Percentiles rank a stretch among this genome's conserved stretches.
Conservation (phyloP, 2,329 filamentous ascomycete genomes). For the Pseudovirgaria hyperparasitica region DNA sequence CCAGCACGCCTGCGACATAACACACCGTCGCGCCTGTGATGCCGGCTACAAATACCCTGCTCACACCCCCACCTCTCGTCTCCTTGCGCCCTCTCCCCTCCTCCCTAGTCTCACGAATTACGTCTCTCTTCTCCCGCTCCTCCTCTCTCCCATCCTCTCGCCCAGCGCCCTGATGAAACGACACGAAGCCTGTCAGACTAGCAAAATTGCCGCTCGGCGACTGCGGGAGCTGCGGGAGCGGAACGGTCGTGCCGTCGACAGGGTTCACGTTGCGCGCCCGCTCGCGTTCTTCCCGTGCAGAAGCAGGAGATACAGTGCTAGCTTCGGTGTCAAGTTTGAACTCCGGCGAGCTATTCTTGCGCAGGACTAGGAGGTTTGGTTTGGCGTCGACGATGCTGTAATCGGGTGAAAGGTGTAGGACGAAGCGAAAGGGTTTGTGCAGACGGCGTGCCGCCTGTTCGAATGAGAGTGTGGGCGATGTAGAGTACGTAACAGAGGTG, state of each 20-base stretch:
- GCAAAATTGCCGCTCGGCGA: conserved; percentile 5
- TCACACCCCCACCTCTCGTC: no score
- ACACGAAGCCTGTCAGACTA: conserved; percentile 20
- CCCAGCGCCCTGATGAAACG: no score
- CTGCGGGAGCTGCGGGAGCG: conserved; percentile 6
- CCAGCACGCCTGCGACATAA: no score
- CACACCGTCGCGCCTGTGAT: no score
- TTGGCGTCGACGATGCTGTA: conserved; percentile 17
- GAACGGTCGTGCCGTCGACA: conserved; percentile 20
- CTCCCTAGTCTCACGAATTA: no score
- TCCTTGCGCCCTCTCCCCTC: no score
- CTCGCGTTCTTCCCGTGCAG: background rate
- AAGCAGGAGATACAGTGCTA: background rate
- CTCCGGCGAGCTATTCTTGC: conserved; percentile 7
- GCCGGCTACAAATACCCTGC: no score
- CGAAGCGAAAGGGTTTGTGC: conserved; percentile 14
- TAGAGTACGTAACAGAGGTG: conserved; percentile 3
- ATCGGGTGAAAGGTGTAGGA: conserved; percentile 15
- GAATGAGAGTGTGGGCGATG: conserved; percentile 8
- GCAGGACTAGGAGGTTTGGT: conserved; percentile 18
- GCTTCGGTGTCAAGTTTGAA: background rate
- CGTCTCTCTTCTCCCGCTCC: no score
- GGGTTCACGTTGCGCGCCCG: conserved; percentile 13
- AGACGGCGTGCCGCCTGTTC: conserved; percentile 16
- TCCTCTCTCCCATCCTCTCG: no score